Evolutionary conservation across 192 early-diverging fungal genomes (phyloP).

Genomic region (Backusella tuberculispora): DNA sequence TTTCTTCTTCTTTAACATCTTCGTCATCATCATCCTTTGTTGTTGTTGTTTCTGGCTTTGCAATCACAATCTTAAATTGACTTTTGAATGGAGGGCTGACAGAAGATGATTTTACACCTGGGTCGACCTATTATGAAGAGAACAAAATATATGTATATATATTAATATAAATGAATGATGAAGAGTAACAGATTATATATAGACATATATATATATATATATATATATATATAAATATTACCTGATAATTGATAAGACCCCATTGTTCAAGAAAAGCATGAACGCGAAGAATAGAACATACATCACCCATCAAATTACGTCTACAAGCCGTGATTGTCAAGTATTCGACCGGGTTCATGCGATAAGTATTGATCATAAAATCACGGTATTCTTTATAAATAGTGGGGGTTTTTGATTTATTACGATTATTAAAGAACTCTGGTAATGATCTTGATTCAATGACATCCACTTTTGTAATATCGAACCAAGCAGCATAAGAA

Average conservation of each 20-base stretch:
- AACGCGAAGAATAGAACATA: slow-evolving; percentile 97
- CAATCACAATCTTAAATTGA: slow-evolving; percentile 48
- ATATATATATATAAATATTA: slow-evolving; percentile 38
- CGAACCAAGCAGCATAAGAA: slow-evolving; percentile 95
- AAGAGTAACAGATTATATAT: background rate
- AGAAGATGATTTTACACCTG: slow-evolving; percentile 83
- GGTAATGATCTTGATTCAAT: slow-evolving; percentile 87
- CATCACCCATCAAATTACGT: slow-evolving; percentile 96
- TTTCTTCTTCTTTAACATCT: background rate
- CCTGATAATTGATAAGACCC: slow-evolving; percentile 99
- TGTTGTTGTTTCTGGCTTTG: background rate
- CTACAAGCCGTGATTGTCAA: slow-evolving; percentile 97
- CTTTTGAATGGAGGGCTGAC: slow-evolving; percentile 91
- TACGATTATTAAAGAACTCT: slow-evolving; percentile 96
- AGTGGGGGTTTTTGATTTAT: slow-evolving; percentile 91
- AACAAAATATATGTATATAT: background rate
- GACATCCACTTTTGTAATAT: slow-evolving; percentile 75
- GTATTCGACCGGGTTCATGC: slow-evolving; percentile 94
- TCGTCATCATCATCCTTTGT: background rate
- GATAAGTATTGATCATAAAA: slow-evolving; percentile 98
- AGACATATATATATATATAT: background rate
- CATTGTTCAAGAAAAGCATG: slow-evolving; percentile 99
- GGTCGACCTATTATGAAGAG: slow-evolving; percentile 70
- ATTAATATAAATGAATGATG: background rate
- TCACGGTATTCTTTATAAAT: slow-evolving; percentile 95